Evolutionary conservation across 306 rosid species (phyloP).

Genomic region (Castanospermum australe): DNA sequence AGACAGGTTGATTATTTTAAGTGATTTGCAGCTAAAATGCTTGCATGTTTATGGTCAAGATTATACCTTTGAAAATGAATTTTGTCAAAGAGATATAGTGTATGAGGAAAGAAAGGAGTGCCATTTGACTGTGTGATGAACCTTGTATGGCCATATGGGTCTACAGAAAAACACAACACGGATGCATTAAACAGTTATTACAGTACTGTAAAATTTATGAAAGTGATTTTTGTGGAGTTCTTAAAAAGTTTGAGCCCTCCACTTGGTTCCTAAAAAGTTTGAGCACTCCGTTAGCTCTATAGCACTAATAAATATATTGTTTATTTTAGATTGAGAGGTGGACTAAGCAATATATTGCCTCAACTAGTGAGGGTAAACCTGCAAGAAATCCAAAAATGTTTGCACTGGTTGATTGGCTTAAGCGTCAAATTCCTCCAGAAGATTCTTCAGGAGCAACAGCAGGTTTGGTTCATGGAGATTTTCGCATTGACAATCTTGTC

Average conservation of each 20-base stretch:
- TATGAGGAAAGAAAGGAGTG: neutral
- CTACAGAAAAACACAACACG: neutral
- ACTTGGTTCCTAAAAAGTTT: neutral
- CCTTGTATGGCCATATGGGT: neutral
- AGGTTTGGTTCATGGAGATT: conserved; percentile 97
- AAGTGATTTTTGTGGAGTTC: conserved; percentile 8
- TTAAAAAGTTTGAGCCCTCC: neutral
- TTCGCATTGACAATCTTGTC: conserved; percentile 89
- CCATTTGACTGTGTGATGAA: neutral
- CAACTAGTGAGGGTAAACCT: conserved; percentile 79
- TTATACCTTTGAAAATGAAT: neutral
- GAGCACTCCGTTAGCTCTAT: neutral
- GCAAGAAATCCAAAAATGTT: conserved; percentile 86
- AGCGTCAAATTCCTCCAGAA: conserved; percentile 67
- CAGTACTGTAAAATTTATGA: neutral
- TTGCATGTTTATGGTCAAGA: neutral
- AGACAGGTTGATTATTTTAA: conserved; percentile 61
- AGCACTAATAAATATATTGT: neutral
- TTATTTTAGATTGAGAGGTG: conserved; percentile 81
- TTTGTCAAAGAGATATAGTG: neutral
- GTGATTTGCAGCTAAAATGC: neutral
- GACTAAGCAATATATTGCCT: conserved; percentile 84
- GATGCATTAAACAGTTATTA: conserved; percentile 12
- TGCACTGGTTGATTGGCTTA: conserved; percentile 75
- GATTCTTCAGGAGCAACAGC: conserved; percentile 74